These are phyloP conservation scores for Babesia gibsoni DNA, from an alignment of 169 alveolate species.

Conservation along the genomic window DNA sequence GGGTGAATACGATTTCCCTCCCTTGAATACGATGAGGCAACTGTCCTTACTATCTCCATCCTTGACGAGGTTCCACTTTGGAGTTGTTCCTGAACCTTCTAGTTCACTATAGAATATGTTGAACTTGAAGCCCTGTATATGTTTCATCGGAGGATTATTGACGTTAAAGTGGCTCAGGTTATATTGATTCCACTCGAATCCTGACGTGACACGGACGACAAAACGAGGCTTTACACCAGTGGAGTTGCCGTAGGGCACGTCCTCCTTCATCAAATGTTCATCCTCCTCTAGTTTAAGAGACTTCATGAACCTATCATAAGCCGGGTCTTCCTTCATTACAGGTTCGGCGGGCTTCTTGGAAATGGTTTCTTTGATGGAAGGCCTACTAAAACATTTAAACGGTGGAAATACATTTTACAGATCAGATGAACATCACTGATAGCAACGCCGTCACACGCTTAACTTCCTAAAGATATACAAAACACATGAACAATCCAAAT, in stretches of 20 bases:
- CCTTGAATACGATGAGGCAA: constrained; percentile 91
- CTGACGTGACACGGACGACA: constrained; percentile 91
- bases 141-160: constrained; percentile 97
- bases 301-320: constrained; percentile 66
- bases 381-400: neutral
- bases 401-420: too few species aligned
- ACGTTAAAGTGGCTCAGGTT: constrained; percentile 95
- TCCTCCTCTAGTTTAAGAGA: constrained; percentile 77
- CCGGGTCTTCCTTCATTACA: neutral
- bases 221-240: constrained; percentile 86
- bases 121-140: constrained; percentile 94
- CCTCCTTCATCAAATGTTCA: constrained; percentile 79
- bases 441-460: too few species aligned
- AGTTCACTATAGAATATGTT: constrained; percentile 94
- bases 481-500: too few species aligned
- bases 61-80: constrained; percentile 87
- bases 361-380: neutral
- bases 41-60: constrained; percentile 74
- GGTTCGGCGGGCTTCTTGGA: neutral
- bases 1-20: constrained; percentile 96
- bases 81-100: constrained; percentile 90
- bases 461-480: too few species aligned
- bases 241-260: constrained; percentile 22
- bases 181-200: constrained; percentile 96
- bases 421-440: too few species aligned